Percentiles rank a stretch among this genome's conserved stretches.
Evolutionary conservation across 2,329 filamentous ascomycete genomes (phyloP).

Genomic region (Cordyceps javanica): DNA sequence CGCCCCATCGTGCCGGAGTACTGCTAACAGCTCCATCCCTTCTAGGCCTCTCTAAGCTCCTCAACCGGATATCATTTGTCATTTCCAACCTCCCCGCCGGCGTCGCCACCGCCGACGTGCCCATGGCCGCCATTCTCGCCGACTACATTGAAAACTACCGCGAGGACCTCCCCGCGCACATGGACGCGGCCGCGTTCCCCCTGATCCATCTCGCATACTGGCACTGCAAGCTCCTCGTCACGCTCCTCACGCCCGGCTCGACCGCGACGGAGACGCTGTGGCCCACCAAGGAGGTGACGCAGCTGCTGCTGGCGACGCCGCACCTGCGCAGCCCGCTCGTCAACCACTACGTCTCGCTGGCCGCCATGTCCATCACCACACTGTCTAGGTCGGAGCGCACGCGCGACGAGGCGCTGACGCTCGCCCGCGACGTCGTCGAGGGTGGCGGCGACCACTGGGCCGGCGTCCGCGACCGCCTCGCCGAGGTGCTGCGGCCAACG

Average conservation of each 20-base stretch:
- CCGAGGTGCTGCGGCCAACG: conserved; percentile 28
- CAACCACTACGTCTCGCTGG: conserved; percentile 59
- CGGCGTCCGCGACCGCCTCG: conserved; percentile 41
- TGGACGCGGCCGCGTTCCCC: conserved; percentile 46
- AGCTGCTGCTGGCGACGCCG: conserved; percentile 49
- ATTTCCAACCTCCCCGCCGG: conserved; percentile 31
- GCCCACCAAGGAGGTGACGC: conserved; percentile 52
- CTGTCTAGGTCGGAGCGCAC: conserved; percentile 49
- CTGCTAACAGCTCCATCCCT: background rate
- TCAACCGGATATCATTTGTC: conserved; percentile 36
- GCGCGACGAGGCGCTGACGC: conserved; percentile 49
- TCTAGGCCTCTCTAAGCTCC: conserved; percentile 50
- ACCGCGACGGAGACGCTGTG: conserved; percentile 53
- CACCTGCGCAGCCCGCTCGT: conserved; percentile 56
- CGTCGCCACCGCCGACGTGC: conserved; percentile 27
- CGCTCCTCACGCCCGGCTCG: conserved; percentile 51
- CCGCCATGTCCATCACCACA: conserved; percentile 54
- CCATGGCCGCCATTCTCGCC: conserved; percentile 28
- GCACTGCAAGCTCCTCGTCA: conserved; percentile 60
- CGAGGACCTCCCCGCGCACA: conserved; percentile 53
- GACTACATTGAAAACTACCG: conserved; percentile 54
- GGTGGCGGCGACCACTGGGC: conserved; percentile 50
- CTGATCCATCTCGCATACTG: conserved; percentile 63
- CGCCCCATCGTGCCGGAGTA: background rate
- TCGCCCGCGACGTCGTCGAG: conserved; percentile 52